Evolutionary conservation across 2,329 filamentous ascomycete genomes (phyloP).

Genomic region (Ophiostoma sp.): DNA sequence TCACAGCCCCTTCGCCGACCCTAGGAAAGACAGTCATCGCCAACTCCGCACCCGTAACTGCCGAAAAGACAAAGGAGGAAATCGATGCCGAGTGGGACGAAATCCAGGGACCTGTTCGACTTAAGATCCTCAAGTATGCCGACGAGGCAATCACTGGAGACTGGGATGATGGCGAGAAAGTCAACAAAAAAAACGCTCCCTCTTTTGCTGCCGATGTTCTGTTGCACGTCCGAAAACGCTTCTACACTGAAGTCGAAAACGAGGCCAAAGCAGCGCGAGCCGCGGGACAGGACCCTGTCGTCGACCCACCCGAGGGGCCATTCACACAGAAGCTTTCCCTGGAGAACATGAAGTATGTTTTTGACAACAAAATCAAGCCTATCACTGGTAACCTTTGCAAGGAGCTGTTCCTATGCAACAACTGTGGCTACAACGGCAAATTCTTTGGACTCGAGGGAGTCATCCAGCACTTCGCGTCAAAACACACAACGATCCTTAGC

Average conservation of each 20-base stretch:
- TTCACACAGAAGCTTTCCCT: constrained; percentile 61
- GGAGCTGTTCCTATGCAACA: constrained; percentile 71
- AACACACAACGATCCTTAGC: constrained; percentile 68
- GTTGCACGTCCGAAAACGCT: constrained; percentile 60
- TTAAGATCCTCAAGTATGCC: constrained; percentile 60
- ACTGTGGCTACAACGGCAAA: constrained; percentile 59
- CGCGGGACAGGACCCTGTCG: constrained; percentile 41
- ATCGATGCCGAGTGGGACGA: constrained; percentile 65
- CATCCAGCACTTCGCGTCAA: constrained; percentile 77
- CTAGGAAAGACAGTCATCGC: neutral
- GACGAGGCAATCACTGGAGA: constrained; percentile 62
- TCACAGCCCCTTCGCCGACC: neutral
- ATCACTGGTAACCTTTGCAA: constrained; percentile 60
- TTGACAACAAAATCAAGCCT: constrained; percentile 69
- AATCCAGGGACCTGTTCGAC: constrained; percentile 60
- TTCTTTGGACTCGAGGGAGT: constrained; percentile 72
- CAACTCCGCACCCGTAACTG: too few species aligned
- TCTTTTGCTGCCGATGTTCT: constrained; percentile 69
- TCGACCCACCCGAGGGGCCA: constrained; percentile 49
- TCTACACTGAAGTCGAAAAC: constrained; percentile 56
- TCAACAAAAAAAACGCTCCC: constrained; percentile 59
- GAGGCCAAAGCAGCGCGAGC: constrained; percentile 45
- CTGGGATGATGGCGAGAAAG: constrained; percentile 59
- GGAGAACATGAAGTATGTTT: constrained; percentile 84
- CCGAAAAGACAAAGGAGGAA: neutral